Evolutionary conservation across 139 green algal species (phyloP).

Genomic region (Picochlorum sp.): DNA sequence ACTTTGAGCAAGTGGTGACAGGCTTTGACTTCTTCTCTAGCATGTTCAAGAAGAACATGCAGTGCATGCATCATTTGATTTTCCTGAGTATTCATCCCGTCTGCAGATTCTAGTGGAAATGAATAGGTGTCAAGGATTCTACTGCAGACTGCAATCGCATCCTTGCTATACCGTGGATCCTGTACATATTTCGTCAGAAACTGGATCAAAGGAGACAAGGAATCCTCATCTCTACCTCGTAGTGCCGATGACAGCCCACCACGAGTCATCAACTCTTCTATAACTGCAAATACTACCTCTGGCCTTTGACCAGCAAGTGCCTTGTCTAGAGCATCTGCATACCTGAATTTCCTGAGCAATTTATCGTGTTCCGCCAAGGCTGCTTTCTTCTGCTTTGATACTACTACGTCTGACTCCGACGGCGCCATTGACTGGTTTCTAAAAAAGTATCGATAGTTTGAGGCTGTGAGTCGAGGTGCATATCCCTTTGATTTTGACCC

Average conservation of each 20-base stretch:
- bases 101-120: constrained; percentile 13
- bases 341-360: constrained; percentile 44
- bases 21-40: constrained; percentile 49
- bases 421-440: constrained; percentile 55
- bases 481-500: constrained; percentile 18
- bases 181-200: constrained; percentile 35
- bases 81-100: neutral
- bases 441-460: constrained; percentile 78
- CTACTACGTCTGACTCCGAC: constrained; percentile 38
- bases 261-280: constrained; percentile 69
- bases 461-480: constrained; percentile 47
- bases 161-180: constrained; percentile 52
- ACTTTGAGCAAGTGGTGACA: constrained; percentile 43
- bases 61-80: neutral
- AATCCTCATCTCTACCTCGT: constrained; percentile 35
- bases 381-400: constrained; percentile 35
- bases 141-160: constrained; percentile 42
- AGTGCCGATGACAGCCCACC: constrained; percentile 56
- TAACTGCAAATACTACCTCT: constrained; percentile 60
- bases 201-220: constrained; percentile 54
- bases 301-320: constrained; percentile 47
- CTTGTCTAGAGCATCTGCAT: constrained; percentile 68
- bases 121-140: constrained; percentile 62
- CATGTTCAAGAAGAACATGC: constrained; percentile 30
- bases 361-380: constrained; percentile 65